Evolutionary conservation across 2,329 filamentous ascomycete species (phyloP), one percentile per base, ranked within the genome.

Genomic region (Drechslerella coelobrocha): DNA sequence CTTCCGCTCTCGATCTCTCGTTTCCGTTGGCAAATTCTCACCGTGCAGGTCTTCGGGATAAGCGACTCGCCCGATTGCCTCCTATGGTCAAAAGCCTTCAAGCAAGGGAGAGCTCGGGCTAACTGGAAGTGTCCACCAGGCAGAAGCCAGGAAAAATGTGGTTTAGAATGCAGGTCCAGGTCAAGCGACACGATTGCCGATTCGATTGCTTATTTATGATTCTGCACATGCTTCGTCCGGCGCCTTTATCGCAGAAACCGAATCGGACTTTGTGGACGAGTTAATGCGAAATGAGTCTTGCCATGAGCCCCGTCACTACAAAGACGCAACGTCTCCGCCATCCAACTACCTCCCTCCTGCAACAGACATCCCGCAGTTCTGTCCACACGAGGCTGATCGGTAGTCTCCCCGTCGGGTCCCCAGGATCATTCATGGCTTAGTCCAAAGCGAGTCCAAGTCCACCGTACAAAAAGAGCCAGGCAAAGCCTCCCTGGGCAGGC

Each of bases 381-480:
- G 48, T 48, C 23, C 55, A 39, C 62, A 57, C 65, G 65, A 69
- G 65, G 65, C 65, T 69, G 65, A 69, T 69, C 52, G 53, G 53
- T 10, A 69, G 65, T 12, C 65, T 69, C 56, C 56, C 57, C 56
- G 43, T 51, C 50, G 47, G n/a, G 34, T 34, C 57, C 53, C 61
- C 52, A 62, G 27, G 26, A 53, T 57, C 57, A 43, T 52, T 14
- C 34, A 39, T 39, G 65, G 56, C 53, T 57, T 62, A 47, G 52
- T 56, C 45, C 45, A 61, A 43, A 52, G 50, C 55, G 63, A 68
- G 63, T 68, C 63, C 39, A 52, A 48, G 14, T 54, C 55, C 17
- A 45, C 31, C 50, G 34, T 48, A 51, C 23, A 53, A 4, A 23
- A 10, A 55, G 31, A 41, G 51, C 39, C 8, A 43, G 27, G 41